Base-by-base conservation (phyloP, 164 flowering plant species). In the Kalanchoe fedtschenkoi region DNA sequence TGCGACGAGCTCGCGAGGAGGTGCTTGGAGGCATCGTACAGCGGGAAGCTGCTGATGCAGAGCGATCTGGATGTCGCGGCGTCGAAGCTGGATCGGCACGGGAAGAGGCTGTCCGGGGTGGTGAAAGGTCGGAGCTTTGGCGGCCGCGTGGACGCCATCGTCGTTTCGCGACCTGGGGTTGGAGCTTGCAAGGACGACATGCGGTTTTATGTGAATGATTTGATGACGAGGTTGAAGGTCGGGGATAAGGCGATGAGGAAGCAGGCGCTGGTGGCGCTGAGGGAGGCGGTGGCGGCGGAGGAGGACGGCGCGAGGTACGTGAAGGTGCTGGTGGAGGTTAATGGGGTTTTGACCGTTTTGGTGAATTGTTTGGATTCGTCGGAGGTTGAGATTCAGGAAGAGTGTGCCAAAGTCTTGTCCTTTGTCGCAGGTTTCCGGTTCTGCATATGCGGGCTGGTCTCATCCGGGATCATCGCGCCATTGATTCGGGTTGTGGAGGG, bases 31-130 rank as follows among this genome's bases (percentile, higher is more conserved):
- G 69, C 78, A 17, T 77, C 93, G 5, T 93, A 82, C 67, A 78
- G 89, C 57, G 99, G 99, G 61, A 93, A 93, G 83, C 85, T 93
- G 14, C 77, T 84, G 44, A 93, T 88, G 99, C 96, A 93, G 79
- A 93, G 99, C 61, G 95, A 93, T 62, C 77, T 93, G 35, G 91
- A 88, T 68, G 70, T 80, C 17, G n/a, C 84, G 13, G 60, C 65
- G 10, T 69, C 83, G 1, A 85, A 77, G 58, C 65, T 93, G 33
- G 92, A 81, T 22, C 26, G 19, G 16, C 92, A 81, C 58, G 39
- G 74, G 24, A 78, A 70, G 68, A 71, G 65, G 15, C 77, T 93
- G 15, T 64, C 77, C 9, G 81, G 71, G 44, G 76, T 92, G 22
- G 84, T 81, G 62, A 62, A 71, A 4, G 64, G 79, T 26, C 96